Conservation (phyloP, 345 rosid genomes). For the Kernera saxatilis region DNA sequence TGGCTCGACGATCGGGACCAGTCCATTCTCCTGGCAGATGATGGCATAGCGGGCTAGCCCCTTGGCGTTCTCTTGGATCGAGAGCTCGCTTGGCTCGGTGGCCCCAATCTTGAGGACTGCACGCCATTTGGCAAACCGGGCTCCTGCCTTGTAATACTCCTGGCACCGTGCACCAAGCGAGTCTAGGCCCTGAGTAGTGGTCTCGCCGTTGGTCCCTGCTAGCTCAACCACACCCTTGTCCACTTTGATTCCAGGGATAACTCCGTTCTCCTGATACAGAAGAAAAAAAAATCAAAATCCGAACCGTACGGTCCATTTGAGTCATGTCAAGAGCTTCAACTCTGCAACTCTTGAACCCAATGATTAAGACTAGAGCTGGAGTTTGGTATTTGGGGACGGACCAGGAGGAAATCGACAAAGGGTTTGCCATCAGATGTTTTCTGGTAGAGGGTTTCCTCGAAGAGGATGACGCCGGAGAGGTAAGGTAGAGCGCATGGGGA, state of each 20-base stretch:
- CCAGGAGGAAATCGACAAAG: constrained; percentile 68
- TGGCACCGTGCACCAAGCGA: constrained; percentile 72
- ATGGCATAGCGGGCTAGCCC: constrained; percentile 94
- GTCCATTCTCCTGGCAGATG: constrained; percentile 90
- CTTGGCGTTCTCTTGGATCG: constrained; percentile 86
- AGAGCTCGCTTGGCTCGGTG: constrained; percentile 73
- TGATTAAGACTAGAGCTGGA: background rate
- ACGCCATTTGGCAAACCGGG: constrained; percentile 95
- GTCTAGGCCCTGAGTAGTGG: constrained; percentile 94
- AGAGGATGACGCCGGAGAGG: constrained; percentile 93
- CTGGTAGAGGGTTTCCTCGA: constrained; percentile 95
- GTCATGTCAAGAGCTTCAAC: constrained; percentile 6
- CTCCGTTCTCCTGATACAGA: constrained; percentile 49
- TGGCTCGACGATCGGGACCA: constrained; percentile 93
- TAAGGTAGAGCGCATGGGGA: constrained; percentile 56
- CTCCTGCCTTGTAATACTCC: constrained; percentile 92
- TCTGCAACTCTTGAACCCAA: background rate
- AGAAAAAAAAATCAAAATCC: background rate
- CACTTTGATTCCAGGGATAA: constrained; percentile 88
- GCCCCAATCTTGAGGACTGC: constrained; percentile 87
- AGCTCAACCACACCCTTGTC: constrained; percentile 88
- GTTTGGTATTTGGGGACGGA: background rate
- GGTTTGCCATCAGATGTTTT: constrained; percentile 69
- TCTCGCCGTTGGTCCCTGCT: constrained; percentile 82
- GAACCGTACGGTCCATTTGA: background rate